Evolutionary conservation across 208 protist species (phyloP), one percentile per base, ranked within the genome.

Genomic region (Leishmania amazonensis): DNA sequence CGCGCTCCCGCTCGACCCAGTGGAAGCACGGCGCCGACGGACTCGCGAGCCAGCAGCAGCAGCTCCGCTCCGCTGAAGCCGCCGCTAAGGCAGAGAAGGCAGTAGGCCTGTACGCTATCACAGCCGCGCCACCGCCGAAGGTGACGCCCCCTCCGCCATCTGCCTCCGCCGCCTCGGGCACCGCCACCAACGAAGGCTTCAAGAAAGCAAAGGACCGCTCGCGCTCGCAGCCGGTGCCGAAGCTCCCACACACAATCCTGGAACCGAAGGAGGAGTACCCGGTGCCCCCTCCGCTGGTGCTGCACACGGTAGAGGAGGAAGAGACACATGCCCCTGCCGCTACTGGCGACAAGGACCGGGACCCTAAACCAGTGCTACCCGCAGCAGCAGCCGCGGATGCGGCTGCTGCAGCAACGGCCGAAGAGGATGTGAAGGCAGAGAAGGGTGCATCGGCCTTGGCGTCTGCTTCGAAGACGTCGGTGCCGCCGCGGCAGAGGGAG

Each of bases 261-360:
- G 81, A 88, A 40, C 83, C 85, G 15, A 76, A 78, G 73, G 72
- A 84, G 54, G 71, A 84, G 21, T 90, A 93, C 83, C 76, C 86
- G 4, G 74, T 75, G 19, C 90, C 91, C 1, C 87, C 92, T 24
- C 90, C 90, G 75, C 83, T 96, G 58, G 78, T 81, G 57, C 84
- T 96, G 76, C 90, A 90, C 75, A 96, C 93, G 7, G 71, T 96
- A 21, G 93, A 96, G n/a, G 54, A 78, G 35, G 75, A 51, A 40
- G 35, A n/a, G 3, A 8, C 53, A 0, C 38, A 53, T 28, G 40
- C 54, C 75, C 19, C 40, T 45, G 49, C 17, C 35, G 53, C n/a
- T 17, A 6, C 35, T n/a, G 53, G 15, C 3, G 53, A 35, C 53
- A n/a, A 3, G 35, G 31, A 13, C 35, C 7, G 3, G 19, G 73